phyloP scores from a whole-genome alignment of 2,329 filamentous ascomycete species.

The Zymoseptoria ardabiliae region DNA sequence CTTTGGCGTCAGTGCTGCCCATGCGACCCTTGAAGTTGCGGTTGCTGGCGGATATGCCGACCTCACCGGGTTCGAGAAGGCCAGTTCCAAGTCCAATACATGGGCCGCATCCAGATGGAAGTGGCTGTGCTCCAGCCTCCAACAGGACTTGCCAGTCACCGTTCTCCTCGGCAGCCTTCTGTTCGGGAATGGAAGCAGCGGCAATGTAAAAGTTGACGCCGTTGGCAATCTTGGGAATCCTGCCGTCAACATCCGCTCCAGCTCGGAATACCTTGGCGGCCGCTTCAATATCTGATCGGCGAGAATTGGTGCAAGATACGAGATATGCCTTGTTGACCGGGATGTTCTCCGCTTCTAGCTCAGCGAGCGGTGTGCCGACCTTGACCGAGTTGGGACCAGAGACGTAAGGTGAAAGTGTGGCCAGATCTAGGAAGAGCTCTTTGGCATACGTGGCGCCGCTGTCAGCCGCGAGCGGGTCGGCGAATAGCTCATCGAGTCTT shows the following conservation, averaged over 20 bases:
- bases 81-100: constrained; percentile 82
- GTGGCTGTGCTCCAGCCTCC: constrained; percentile 65
- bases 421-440: constrained; percentile 71
- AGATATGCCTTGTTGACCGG: constrained; percentile 71
- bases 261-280: constrained; percentile 82
- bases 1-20: constrained; percentile 70
- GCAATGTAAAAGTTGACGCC: constrained; percentile 85
- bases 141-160: constrained; percentile 82
- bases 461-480: constrained; percentile 62
- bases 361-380: constrained; percentile 66
- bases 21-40: constrained; percentile 89
- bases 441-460: constrained; percentile 76
- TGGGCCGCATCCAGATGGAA: constrained; percentile 70
- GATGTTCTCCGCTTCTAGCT: constrained; percentile 68
- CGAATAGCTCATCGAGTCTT: constrained; percentile 63
- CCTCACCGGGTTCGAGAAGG: constrained; percentile 74
- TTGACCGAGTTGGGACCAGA: constrained; percentile 90
- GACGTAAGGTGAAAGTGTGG: constrained; percentile 75
- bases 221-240: constrained; percentile 61
- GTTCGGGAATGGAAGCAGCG: constrained; percentile 73
- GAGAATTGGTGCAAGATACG: constrained; percentile 82
- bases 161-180: constrained; percentile 65
- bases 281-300: constrained; percentile 70
- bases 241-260: constrained; percentile 56
- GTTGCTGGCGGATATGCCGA: constrained; percentile 77